Base-by-base conservation (phyloP, 2,329 filamentous ascomycete species). In the Ophiocordyceps camponoti-saundersi region DNA sequence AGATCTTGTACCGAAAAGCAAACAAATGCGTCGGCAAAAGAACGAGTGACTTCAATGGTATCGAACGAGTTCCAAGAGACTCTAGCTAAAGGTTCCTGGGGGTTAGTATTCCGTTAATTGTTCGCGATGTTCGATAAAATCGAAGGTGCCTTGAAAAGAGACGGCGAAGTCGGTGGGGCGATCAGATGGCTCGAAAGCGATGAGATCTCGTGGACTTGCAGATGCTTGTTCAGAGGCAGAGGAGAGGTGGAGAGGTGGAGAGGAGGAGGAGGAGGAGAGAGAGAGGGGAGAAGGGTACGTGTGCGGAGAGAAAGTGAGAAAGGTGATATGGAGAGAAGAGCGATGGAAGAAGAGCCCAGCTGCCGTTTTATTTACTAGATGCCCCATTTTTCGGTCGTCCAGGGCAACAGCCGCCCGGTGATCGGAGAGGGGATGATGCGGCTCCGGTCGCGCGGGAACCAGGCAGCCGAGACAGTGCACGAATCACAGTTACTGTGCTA, bases 11-110 rank as follows among this genome's bases (percentile, higher is more conserved):
- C 65, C 65, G 66, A 71, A 64, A 60, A 65, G 64, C 65, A 71
- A 69, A 46, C 60, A 53, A 70, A 69, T 69, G 67, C 65, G 62
- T 69, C 63, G 56, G 59, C 51, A 50, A 54, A 59, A 58, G 55
- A 53, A 56, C 54, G 58, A 26, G 8, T 59, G 62, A 59, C 60
- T 63, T 59, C 59, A 59, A 66, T 54, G 47, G 22, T 55, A 65
- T 69, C 65, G 65, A 70, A 66, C 59, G 66, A 72, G 67, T 62
- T 74, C 69, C 71, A 72, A 75, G 70, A 74, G 67, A 71, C 69
- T 72, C 71, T 73, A 74, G 59, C 64, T 65, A 74, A 74, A 72
- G 69, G 65, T 70, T 75, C 70, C 69, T 74, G 63, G 66, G 58
- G 56, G 64, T 71, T 70, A 69, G 67, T 72, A 68, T 60, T 50